These are phyloP conservation scores for Pilaira anomala DNA, from an alignment of 192 early-diverging fungal genomes.

Conservation along the genomic window DNA sequence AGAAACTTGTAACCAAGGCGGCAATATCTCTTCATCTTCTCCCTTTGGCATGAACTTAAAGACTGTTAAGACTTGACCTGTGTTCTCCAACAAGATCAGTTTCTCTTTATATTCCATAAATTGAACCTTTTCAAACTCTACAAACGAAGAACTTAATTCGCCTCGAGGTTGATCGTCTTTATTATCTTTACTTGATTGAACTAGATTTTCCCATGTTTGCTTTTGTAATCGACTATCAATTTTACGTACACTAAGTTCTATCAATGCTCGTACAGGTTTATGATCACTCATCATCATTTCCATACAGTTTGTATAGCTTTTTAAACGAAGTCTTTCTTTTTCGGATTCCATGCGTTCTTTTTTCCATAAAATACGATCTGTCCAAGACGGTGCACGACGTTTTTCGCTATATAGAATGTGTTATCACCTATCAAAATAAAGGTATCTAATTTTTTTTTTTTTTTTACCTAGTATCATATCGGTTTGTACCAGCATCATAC, in stretches of 20 bases:
- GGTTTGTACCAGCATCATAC: conserved; percentile 78
- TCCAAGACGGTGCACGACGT: conserved; percentile 84
- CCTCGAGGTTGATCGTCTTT: conserved; percentile 70
- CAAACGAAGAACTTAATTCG: conserved; percentile 60
- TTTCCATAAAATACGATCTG: conserved; percentile 91
- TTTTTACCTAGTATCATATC: conserved; percentile 73
- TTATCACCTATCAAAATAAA: neutral
- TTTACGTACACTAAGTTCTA: conserved; percentile 63
- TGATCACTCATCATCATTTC: conserved; percentile 79
- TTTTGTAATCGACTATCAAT: conserved; percentile 56
- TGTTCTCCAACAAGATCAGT: conserved; percentile 65
- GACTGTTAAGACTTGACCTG: conserved; percentile 68
- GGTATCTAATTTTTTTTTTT: neutral
- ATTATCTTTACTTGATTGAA: conserved; percentile 71
- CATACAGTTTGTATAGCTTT: conserved; percentile 59
- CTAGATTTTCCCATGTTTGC: conserved; percentile 56
- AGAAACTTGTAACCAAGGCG: conserved; percentile 71
- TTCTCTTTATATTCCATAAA: conserved; percentile 49
- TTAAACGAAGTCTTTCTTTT: conserved; percentile 38
- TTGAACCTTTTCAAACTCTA: conserved; percentile 72
- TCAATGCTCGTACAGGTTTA: conserved; percentile 81
- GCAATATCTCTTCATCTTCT: conserved; percentile 50
- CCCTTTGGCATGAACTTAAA: conserved; percentile 74
- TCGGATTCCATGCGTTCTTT: conserved; percentile 20
- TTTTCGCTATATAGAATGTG: conserved; percentile 55